A percentile compares a stretch with the other conserved stretches of the same genome.
Conservation (phyloP, 2,329 filamentous ascomycete species). For the Stachybotrys chlorohalonatus region DNA sequence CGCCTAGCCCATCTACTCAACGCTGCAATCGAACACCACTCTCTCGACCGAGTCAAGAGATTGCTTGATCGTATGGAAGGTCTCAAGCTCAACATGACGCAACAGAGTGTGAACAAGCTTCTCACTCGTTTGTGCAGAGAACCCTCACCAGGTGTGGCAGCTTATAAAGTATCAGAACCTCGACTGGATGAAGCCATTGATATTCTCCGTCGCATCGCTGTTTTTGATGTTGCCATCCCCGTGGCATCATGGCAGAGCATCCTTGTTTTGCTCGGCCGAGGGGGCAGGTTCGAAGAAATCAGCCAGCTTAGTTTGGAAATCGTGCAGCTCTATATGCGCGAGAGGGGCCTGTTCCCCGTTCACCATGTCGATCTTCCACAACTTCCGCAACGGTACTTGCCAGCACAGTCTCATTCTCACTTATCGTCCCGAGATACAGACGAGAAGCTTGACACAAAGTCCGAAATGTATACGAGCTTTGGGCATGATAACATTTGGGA, state of each 20-base stretch:
- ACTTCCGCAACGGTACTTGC: not conserved
- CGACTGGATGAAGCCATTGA: conserved; percentile 21
- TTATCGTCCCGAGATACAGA: not conserved
- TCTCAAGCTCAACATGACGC: conserved; percentile 15
- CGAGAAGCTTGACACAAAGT: conserved; percentile 4
- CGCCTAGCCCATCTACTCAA: not conserved
- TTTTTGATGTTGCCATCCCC: conserved; percentile 24
- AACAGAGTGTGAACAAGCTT: conserved; percentile 15
- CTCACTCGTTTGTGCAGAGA: conserved; percentile 15
- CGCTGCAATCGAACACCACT: not conserved
- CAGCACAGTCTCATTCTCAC: not conserved
- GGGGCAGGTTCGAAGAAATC: conserved; percentile 34
- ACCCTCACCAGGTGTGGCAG: conserved; percentile 12
- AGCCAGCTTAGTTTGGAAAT: conserved; percentile 34
- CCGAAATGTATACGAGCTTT: not conserved
- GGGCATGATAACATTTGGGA: not conserved
- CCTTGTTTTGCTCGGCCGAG: conserved; percentile 32
- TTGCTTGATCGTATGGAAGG: conserved; percentile 23
- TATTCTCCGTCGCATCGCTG: conserved; percentile 5
- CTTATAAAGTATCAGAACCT: conserved; percentile 5
- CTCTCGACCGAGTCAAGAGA: not conserved
- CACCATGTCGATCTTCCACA: conserved; percentile 33
- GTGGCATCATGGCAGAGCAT: conserved; percentile 31
- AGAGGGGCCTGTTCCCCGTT: conserved; percentile 28
- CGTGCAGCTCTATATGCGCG: conserved; percentile 26